Conservation (phyloP, 441 rosid genomes). For the Corymbia citriodora region DNA sequence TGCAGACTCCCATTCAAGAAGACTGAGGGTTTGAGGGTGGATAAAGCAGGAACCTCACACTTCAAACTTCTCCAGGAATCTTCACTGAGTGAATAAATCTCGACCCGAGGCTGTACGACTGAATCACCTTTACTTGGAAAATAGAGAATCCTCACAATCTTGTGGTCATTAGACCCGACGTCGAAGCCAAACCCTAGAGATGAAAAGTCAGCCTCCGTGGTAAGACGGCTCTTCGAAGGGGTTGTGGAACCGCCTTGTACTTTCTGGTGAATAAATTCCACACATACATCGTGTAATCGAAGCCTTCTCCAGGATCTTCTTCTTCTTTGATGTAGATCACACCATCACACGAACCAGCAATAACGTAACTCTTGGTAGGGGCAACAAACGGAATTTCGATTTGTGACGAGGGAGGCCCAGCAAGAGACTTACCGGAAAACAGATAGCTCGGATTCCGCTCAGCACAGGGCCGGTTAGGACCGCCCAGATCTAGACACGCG, state of each 20-base stretch:
- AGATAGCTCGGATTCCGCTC: not conserved
- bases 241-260: not conserved
- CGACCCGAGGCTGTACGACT: too few species aligned
- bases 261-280: not conserved
- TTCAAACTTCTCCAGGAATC: too few species aligned
- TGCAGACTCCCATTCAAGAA: too few species aligned
- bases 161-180: not conserved
- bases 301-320: too few species aligned
- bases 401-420: not conserved
- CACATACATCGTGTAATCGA: not conserved
- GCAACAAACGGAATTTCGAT: not conserved
- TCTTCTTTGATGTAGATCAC: not conserved
- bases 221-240: fast-evolving
- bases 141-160: not conserved
- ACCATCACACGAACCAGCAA: not conserved
- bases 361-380: not conserved
- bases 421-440: not conserved
- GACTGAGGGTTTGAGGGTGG: too few species aligned
- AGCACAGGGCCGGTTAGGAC: too few species aligned
- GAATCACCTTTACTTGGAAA: fast-evolving
- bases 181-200: not conserved
- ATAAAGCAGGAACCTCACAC: too few species aligned
- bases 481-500: not conserved
- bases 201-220: fast-evolving
- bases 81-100: too few species aligned